Percentiles rank a stretch among this genome's conserved stretches.
phyloP scores from a whole-genome alignment of 768 basidiomycete genomes.

The Tricholoma flavovirens region DNA sequence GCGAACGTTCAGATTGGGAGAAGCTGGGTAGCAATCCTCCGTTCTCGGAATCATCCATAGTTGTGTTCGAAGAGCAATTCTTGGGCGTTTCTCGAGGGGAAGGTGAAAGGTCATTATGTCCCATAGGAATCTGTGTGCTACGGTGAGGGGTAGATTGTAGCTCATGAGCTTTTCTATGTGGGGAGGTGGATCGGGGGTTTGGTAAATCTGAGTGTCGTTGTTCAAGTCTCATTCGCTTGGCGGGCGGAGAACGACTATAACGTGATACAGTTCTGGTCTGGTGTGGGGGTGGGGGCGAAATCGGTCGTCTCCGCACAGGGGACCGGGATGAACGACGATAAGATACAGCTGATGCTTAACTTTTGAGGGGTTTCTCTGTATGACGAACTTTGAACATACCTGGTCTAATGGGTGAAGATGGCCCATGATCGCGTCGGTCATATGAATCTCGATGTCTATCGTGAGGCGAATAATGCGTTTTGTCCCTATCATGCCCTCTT shows the following conservation, averaged over 20 bases:
- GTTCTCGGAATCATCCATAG: conserved; percentile 1
- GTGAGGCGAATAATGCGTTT: conserved; percentile 13
- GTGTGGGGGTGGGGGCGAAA: conserved; percentile 17
- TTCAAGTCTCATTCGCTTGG: conserved; percentile 2
- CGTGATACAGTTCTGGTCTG: conserved; percentile 18
- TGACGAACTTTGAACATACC: conserved; percentile 8
- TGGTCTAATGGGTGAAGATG: conserved; percentile 11
- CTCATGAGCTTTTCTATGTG: conserved; percentile 1
- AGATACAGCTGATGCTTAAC: not conserved
- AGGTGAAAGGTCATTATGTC: conserved; percentile 7
- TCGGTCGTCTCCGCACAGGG: conserved; percentile 18
- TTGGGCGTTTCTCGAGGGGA: conserved; percentile 7
- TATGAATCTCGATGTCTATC: conserved; percentile 18
- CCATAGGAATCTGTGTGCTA: conserved; percentile 16
- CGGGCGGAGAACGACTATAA: conserved; percentile 19
- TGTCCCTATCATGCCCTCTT: conserved; percentile 8
- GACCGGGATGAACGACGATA: conserved; percentile 22
- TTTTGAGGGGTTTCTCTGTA: conserved; percentile 7
- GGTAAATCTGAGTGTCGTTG: not conserved
- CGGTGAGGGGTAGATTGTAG: conserved; percentile 18
- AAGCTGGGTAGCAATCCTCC: not conserved
- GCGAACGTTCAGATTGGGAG: not conserved
- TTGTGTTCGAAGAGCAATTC: not conserved
- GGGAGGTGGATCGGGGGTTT: conserved; percentile 11
- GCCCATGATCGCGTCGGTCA: conserved; percentile 17